These are phyloP conservation scores for Pseudogymnoascus sp. DNA, from an alignment of 2,329 filamentous ascomycete genomes.

Conservation along the genomic window DNA sequence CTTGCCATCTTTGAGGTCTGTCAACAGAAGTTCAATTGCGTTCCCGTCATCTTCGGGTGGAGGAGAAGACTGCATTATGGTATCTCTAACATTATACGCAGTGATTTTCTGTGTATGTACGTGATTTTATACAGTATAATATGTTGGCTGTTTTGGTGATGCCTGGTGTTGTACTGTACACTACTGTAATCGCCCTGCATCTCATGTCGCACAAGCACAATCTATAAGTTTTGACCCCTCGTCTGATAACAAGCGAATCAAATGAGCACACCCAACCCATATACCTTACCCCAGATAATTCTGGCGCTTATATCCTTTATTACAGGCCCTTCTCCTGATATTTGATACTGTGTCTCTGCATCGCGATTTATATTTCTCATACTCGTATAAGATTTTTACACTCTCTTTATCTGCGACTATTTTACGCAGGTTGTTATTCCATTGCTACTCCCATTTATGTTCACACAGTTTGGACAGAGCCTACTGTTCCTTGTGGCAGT, in stretches of 20 bases:
- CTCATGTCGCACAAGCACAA: neutral
- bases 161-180: neutral
- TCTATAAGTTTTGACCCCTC: slow-evolving; percentile 2
- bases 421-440: neutral
- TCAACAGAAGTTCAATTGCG: slow-evolving; percentile 15
- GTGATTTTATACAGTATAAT: neutral
- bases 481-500: neutral
- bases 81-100: neutral
- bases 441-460: neutral
- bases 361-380: neutral
- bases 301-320: neutral
- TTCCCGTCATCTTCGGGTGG: neutral
- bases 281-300: neutral
- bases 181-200: neutral
- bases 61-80: slow-evolving; percentile 1
- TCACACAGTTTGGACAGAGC: neutral
- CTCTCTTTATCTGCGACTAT: neutral
- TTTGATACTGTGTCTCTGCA: neutral
- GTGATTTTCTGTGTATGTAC: neutral
- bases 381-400: neutral
- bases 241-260: slow-evolving; percentile 9
- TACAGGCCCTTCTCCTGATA: neutral
- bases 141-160: slow-evolving; percentile 2
- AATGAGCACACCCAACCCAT: neutral
- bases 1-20: slow-evolving; percentile 23